phyloP scores from a whole-genome alignment of 139 green algal species.

The Zygnema circumcarinatum region DNA sequence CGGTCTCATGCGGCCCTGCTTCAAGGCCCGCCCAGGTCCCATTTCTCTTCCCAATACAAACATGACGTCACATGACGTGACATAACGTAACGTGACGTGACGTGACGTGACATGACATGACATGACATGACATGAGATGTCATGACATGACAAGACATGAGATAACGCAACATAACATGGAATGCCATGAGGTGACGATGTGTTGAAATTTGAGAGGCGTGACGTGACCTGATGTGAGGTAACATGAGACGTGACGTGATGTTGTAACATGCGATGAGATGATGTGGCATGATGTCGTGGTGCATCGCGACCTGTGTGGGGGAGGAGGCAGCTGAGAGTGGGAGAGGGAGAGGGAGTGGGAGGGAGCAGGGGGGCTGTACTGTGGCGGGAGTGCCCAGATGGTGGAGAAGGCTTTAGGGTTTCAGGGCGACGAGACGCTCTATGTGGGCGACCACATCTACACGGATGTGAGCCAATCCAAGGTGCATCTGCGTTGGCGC shows the following conservation, averaged over 20 bases:
- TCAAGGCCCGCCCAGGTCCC: constrained; percentile 36
- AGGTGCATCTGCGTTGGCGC: constrained; percentile 89
- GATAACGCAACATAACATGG: too few relatives aligned
- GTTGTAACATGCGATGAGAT: too few relatives aligned
- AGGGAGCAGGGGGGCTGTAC: constrained; percentile 87
- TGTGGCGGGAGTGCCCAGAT: constrained; percentile 83
- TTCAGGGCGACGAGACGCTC: constrained; percentile 88
- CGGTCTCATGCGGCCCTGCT: constrained; percentile 87
- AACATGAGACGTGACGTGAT: too few relatives aligned
- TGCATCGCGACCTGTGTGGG: too few relatives aligned
- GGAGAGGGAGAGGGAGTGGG: too few relatives aligned
- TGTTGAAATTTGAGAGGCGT: too few relatives aligned
- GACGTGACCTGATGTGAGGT: too few relatives aligned
- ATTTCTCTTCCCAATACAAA: not conserved
- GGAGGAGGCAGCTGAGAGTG: too few relatives aligned
- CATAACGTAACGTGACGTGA: not conserved
- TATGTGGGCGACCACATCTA: constrained; percentile 96
- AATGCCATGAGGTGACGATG: too few relatives aligned
- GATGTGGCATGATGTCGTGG: too few relatives aligned
- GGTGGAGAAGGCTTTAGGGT: constrained; percentile 87
- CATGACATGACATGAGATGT: not conserved
- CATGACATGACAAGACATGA: too few relatives aligned
- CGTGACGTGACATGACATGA: not conserved
- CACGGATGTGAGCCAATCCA: constrained; percentile 85
- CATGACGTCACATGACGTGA: not conserved